Base-by-base conservation (phyloP, 306 rosid species). In the Fagus sylvatica region DNA sequence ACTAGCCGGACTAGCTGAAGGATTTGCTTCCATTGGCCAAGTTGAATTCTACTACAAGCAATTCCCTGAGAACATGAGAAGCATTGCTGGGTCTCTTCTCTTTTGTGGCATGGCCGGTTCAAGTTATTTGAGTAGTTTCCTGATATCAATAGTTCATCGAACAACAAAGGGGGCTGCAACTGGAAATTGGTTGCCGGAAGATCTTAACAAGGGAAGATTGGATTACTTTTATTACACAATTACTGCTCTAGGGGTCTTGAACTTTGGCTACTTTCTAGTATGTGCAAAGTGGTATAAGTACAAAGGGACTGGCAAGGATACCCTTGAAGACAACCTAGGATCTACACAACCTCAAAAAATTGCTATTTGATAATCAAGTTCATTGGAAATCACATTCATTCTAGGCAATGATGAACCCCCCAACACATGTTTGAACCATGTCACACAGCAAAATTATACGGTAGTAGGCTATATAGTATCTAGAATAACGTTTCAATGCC, bases 51-150 rank as follows among this genome's bases (percentile, higher is more conserved):
- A 89, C 88, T 90, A 92, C 84, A 92, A 92, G 77, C 97, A 90
- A 12, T 89, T 94, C 66, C 98, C 98, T 12, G 94, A 94, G 88
- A 92, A 94, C 78, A 92, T 94, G 98, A 88, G 93, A 82, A 94
- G 91, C 84, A 83, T 94, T 75, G 98, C 73, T 16, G 96, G 93
- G 60, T 80, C 97, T 69, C 78, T 94, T 5, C 87, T 53, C 82
- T 90, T 40, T 12, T 92, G 97, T 74, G 90, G 89, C 76, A 12
- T 85, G 81, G 98, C 97, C 0, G 88, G 83, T 17, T 80, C 93
- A 0, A 94, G 87, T 75, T 94, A 94, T 82, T 83, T 92, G 62
- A 89, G 91, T 48, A 80, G 92, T 55, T 33, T 84, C 37, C 76
- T 94, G 67, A 83, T 94, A 12, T 73, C 87, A 5, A 0, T 90